Evolutionary conservation across 495 filamentous ascomycete species (phyloP).

Genomic region (Penicillium diatomitis): DNA sequence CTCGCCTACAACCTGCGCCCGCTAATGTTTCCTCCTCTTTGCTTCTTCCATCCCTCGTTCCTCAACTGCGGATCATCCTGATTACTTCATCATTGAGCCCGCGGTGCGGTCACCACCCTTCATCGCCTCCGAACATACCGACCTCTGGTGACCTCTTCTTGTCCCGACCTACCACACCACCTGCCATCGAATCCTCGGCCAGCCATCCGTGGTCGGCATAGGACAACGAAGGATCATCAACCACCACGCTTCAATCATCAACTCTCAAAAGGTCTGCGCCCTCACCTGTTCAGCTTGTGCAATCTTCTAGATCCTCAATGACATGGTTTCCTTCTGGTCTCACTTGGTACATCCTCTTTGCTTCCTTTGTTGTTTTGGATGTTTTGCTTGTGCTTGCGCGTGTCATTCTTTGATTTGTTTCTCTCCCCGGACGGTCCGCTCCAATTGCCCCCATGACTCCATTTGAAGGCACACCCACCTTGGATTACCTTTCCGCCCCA

Average conservation of each 20-base stretch:
- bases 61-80: conserved; percentile 1
- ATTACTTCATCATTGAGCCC: neutral
- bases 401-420: neutral
- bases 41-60: conserved; percentile 1
- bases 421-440: neutral
- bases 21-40: conserved; percentile 9
- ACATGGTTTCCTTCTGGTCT: neutral
- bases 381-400: neutral
- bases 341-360: neutral
- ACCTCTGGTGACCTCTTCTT: neutral
- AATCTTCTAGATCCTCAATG: too few species aligned
- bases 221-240: neutral
- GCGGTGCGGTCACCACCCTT: neutral
- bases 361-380: conserved; percentile 1
- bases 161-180: conserved; percentile 2
- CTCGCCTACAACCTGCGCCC: neutral
- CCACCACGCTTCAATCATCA: too few species aligned
- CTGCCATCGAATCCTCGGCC: conserved; percentile 14
- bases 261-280: conserved; percentile 8
- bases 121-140: neutral
- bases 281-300: neutral
- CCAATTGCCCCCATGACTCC: neutral
- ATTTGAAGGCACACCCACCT: too few species aligned
- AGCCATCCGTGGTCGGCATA: neutral
- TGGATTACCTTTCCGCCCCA: too few species aligned